Conservation (phyloP, 225 moss, liverwort and hornwort species). For the Asterella californica region DNA sequence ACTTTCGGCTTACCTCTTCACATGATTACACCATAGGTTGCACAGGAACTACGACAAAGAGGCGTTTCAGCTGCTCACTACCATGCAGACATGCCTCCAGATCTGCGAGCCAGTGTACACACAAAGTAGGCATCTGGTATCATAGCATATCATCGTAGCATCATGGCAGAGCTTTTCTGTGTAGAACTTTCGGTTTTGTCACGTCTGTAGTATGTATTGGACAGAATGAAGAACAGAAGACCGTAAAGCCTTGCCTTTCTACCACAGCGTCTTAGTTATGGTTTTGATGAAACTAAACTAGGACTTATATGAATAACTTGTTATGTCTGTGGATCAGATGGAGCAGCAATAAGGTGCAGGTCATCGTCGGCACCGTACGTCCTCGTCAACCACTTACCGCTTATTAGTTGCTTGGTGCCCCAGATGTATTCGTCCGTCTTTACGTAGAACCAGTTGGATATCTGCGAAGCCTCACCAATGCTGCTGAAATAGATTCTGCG, state of each 20-base stretch:
- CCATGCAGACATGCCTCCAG: slow-evolving; percentile 87
- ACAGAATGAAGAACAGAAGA: no score
- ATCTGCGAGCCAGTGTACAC: slow-evolving; percentile 68
- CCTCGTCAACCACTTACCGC: no score
- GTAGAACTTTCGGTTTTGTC: not conserved
- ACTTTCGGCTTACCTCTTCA: no score
- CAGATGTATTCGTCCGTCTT: not conserved
- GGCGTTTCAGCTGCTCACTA: slow-evolving; percentile 86
- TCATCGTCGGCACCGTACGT: slow-evolving; percentile 93
- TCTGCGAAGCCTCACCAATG: not conserved
- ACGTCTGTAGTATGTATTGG: not conserved
- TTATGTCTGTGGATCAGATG: slow-evolving; percentile 71
- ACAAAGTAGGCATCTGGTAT: slow-evolving; percentile 51
- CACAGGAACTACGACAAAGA: slow-evolving; percentile 78
- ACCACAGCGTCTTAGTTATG: no score
- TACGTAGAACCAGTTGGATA: not conserved
- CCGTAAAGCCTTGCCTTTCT: not conserved
- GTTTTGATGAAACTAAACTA: not conserved
- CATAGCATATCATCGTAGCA: no score
- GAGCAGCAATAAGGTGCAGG: slow-evolving; percentile 90
- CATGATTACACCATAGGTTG: slow-evolving; percentile 50
- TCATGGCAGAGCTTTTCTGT: not conserved
- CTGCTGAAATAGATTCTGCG: not conserved
- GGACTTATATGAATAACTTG: not conserved
- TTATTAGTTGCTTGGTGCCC: not conserved